These are phyloP conservation scores for Vanderwaltozyma polyspora DNA, from an alignment of 805 yeast species.

Conservation along the genomic window DNA sequence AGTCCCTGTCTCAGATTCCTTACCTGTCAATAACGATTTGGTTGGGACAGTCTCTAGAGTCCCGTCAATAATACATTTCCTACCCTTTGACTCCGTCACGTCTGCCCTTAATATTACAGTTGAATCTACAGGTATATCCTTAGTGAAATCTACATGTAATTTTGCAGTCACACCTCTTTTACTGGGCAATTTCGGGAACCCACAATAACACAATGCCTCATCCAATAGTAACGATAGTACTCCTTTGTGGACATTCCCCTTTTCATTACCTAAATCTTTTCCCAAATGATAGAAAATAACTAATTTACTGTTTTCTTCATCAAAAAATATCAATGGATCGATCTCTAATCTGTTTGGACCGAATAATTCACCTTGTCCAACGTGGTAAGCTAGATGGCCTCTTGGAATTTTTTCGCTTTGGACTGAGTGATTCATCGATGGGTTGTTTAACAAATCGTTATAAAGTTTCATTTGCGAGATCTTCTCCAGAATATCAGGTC, in stretches of 20 bases:
- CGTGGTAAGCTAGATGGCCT: conserved; percentile 52
- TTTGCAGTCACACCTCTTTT: conserved; percentile 84
- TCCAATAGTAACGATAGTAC: conserved; percentile 68
- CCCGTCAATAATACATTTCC: conserved; percentile 77
- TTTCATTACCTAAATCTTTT: conserved; percentile 47
- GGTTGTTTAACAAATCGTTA: conserved; percentile 12
- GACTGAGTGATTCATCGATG: conserved; percentile 9
- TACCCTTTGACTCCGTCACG: conserved; percentile 56
- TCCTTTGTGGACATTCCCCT: conserved; percentile 74
- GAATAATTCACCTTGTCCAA: conserved; percentile 58
- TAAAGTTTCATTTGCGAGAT: conserved; percentile 11
- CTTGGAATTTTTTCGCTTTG: conserved; percentile 42
- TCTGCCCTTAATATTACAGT: conserved; percentile 58
- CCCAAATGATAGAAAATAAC: conserved; percentile 68
- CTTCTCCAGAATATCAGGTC: conserved; percentile 18
- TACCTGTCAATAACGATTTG: conserved; percentile 1
- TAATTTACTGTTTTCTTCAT: conserved; percentile 40
- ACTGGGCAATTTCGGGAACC: conserved; percentile 71
- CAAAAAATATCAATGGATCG: conserved; percentile 60
- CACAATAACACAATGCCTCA: conserved; percentile 77
- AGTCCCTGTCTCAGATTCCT: conserved; percentile 3
- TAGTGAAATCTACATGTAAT: conserved; percentile 47
- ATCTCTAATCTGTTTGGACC: conserved; percentile 60
- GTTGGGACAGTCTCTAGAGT: conserved; percentile 33
- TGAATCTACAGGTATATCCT: conserved; percentile 42